Percentiles rank a stretch among this genome's conserved stretches.
Conservation (phyloP, 805 yeast species). For the Sugiyamaella chiloensis region DNA sequence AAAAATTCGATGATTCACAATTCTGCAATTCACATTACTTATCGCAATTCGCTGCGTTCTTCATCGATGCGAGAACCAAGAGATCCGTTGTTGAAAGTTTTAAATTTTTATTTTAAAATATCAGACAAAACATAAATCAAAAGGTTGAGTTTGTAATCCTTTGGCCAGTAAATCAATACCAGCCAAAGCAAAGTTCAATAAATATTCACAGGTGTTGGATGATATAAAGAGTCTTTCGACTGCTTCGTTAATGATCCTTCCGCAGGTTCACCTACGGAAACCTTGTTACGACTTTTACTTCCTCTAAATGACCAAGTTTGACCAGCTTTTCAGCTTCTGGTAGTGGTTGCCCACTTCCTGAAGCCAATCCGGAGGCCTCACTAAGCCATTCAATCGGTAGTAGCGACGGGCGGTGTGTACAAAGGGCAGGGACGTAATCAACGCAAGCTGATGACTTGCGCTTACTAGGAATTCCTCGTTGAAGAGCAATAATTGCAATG, state of each 20-base stretch:
- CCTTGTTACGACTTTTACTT: constrained; percentile 45
- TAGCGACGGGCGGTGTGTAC: constrained; percentile 44
- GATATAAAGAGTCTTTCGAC: constrained; percentile 16
- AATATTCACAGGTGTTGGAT: constrained; percentile 25
- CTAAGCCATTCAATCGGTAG: constrained; percentile 47
- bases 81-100: constrained; percentile 43
- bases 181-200: constrained; percentile 6
- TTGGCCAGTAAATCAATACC: constrained; percentile 19
- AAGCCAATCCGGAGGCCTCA: constrained; percentile 29
- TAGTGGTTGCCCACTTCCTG: constrained; percentile 35
- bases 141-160: constrained; percentile 14
- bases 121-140: background rate
- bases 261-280: constrained; percentile 44
- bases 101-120: constrained; percentile 33
- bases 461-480: constrained; percentile 48
- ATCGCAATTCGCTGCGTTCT: constrained; percentile 47
- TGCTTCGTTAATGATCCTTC: constrained; percentile 40
- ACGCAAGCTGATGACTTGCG: constrained; percentile 47
- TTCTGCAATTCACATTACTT: constrained; percentile 41
- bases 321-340: constrained; percentile 38
- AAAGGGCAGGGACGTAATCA: constrained; percentile 47
- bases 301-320: constrained; percentile 47
- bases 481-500: constrained; percentile 44
- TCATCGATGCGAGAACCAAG: constrained; percentile 47
- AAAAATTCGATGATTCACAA: constrained; percentile 46